Conservation (phyloP, 768 basidiomycete genomes). For the Auriscalpium orientale region DNA sequence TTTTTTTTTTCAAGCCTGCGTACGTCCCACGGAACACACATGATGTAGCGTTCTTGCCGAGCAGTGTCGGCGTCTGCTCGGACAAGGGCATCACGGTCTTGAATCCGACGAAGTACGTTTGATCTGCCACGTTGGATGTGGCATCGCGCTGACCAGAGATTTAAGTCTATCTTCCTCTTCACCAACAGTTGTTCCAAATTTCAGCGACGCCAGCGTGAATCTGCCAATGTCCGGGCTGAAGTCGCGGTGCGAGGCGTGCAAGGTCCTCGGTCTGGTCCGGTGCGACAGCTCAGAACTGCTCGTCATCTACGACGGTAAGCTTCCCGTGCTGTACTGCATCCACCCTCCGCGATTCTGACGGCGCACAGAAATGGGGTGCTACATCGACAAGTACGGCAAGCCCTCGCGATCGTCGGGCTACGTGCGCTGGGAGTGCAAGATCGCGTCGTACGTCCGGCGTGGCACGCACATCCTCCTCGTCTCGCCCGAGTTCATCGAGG, state of each 20-base stretch:
- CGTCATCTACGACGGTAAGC: slow-evolving; percentile 68
- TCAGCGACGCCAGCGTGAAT: slow-evolving; percentile 35
- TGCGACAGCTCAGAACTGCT: slow-evolving; percentile 49
- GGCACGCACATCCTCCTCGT: slow-evolving; percentile 63
- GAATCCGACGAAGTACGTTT: slow-evolving; percentile 58
- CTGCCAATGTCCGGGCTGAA: slow-evolving; percentile 42
- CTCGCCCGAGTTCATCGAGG: slow-evolving; percentile 68
- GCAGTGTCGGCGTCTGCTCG: slow-evolving; percentile 59
- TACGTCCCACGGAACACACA: slow-evolving; percentile 67
- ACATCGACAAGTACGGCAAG: slow-evolving; percentile 61
- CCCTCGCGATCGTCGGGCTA: slow-evolving; percentile 55
- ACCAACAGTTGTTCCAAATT: slow-evolving; percentile 52
- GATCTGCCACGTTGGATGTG: background rate
- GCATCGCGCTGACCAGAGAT: too few species aligned
- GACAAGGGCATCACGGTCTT: slow-evolving; percentile 58
- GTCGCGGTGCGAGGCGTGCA: slow-evolving; percentile 45
- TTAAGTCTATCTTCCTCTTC: slow-evolving; percentile 33
- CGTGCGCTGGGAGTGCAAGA: slow-evolving; percentile 75
- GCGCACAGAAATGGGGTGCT: slow-evolving; percentile 61
- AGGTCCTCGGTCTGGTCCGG: slow-evolving; percentile 61
- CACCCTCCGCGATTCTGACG: background rate
- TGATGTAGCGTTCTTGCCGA: slow-evolving; percentile 50
- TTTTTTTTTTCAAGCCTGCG: slow-evolving; percentile 37
- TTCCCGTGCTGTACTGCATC: background rate
- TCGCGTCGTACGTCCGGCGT: slow-evolving; percentile 52